Evolutionary conservation across 163 green algal genomes (phyloP), one percentile per base, ranked within the genome.

Genomic region (Volvox carteri): DNA sequence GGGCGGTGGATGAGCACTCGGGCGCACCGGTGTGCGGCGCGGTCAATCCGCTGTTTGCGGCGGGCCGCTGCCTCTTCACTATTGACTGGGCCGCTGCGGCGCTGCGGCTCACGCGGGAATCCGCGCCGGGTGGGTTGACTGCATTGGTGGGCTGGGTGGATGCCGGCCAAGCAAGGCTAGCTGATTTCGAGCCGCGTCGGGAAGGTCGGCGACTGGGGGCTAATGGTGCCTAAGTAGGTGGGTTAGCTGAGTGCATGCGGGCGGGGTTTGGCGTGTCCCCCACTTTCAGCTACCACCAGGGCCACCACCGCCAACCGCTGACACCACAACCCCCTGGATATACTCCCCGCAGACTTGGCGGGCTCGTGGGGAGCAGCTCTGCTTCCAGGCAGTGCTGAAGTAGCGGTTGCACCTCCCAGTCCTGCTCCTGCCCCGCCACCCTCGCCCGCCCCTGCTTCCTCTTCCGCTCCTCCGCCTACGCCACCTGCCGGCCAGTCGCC

Each of bases 61-160:
- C 62, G 23, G 79, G 79, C 0, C 79, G 79, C 44, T 87, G 79
- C 62, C 79, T 87, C 14, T 78, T 87, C 62, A 87, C 62, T n/a
- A 41, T 87, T 5, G 79, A 87, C 44, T 87, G 79, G 79, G 79
- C 62, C 1, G 28, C 62, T 4, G 79, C 79, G n/a, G 79, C 44
- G 30, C 44, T 87, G 62, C 41, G 62, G 44, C 62, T 87, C 28
- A 87, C 79, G 44, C 9, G 19, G 33, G 30, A 84, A 14, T 48
- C 23, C 4, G 75, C 75, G 30, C 75, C 48, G 48, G 48, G 48
- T 70, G 75, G 6, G 41, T 19, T 16, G 19, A n/a, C n/a, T n/a
- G n/a, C n/a, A n/a, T n/a, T n/a, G n/a, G n/a, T n/a, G n/a, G n/a
- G n/a, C n/a, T n/a, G n/a, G n/a, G n/a, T n/a, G n/a, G n/a, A n/a